phyloP scores from a whole-genome alignment of 2,329 filamentous ascomycete species.

The Emergomyces pasteurianus region DNA sequence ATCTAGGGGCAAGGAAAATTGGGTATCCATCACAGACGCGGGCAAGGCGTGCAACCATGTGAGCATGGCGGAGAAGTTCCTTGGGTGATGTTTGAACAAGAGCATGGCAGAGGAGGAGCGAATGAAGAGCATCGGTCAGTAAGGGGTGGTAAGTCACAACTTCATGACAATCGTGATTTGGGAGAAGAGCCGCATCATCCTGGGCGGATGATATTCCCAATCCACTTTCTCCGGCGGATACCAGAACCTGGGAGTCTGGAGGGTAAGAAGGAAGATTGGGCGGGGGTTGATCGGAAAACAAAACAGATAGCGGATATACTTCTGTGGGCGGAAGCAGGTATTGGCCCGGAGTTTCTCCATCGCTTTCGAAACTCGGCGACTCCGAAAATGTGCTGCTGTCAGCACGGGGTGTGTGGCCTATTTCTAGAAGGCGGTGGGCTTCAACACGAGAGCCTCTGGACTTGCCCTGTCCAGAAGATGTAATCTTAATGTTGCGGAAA shows the following conservation, averaged over 20 bases:
- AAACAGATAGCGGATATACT: conserved; percentile 46
- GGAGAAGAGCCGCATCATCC: conserved; percentile 24
- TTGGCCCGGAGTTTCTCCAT: conserved; percentile 17
- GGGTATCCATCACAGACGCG: conserved; percentile 69
- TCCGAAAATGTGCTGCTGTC: not conserved
- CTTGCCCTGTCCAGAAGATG: conserved; percentile 38
- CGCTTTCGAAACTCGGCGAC: conserved; percentile 10
- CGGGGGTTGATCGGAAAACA: conserved; percentile 61
- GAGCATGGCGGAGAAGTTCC: conserved; percentile 65
- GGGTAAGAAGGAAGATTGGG: conserved; percentile 58
- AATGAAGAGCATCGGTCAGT: conserved; percentile 66
- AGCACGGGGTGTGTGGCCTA: conserved; percentile 19
- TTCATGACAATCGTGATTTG: conserved; percentile 42
- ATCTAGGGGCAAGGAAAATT: conserved; percentile 61
- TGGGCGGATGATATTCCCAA: conserved; percentile 9
- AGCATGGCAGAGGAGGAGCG: conserved; percentile 64
- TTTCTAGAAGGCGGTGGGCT: conserved; percentile 11
- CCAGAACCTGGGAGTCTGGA: conserved; percentile 24
- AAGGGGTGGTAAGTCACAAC: conserved; percentile 70
- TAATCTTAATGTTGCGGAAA: conserved; percentile 45
- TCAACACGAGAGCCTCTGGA: conserved; percentile 19
- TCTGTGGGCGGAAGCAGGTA: conserved; percentile 38
- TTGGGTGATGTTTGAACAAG: conserved; percentile 66
- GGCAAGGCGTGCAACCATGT: conserved; percentile 66
- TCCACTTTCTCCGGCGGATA: conserved; percentile 22